Percentiles rank a stretch among this genome's conserved stretches.
Conservation (phyloP, 1,139 yeast species). For the Entelexis paramagnoliae region DNA sequence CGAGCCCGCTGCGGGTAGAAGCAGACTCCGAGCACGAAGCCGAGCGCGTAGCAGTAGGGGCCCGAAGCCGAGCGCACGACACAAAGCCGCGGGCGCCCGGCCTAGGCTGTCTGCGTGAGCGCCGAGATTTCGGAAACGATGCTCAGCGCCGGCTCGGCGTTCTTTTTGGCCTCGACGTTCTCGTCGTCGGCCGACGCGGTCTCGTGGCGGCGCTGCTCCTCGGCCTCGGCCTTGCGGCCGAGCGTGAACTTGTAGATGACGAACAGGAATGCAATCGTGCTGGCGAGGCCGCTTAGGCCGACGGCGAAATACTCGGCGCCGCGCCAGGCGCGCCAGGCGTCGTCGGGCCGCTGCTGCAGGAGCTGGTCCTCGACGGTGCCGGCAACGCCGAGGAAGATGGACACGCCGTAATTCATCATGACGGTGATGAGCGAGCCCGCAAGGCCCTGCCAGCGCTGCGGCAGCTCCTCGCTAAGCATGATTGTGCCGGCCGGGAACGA, state of each 20-base stretch:
- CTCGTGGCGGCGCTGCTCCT: not conserved
- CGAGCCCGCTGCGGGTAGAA: too few relatives aligned
- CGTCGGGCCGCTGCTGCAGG: constrained; percentile 25
- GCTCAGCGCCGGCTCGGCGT: too few relatives aligned
- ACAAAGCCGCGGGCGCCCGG: too few relatives aligned
- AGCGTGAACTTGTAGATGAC: not conserved
- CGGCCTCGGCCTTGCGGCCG: not conserved
- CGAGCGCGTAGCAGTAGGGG: too few relatives aligned
- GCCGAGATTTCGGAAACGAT: too few relatives aligned
- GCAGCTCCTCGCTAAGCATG: constrained; percentile 43
- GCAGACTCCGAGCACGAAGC: too few relatives aligned
- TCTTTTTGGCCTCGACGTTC: too few relatives aligned
- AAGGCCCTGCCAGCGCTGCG: constrained; percentile 48
- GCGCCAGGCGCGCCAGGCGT: constrained; percentile 35
- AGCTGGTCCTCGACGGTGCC: constrained; percentile 40
- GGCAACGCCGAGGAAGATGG: constrained; percentile 55
- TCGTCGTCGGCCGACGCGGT: too few relatives aligned
- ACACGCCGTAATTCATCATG: constrained; percentile 51
- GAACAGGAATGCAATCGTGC: not conserved
- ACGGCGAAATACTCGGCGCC: constrained; percentile 42
- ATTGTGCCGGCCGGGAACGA: constrained; percentile 55
- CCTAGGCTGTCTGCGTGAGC: too few relatives aligned
- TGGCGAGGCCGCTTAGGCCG: constrained; percentile 42
- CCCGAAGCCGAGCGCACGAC: too few relatives aligned
- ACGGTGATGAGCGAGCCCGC: constrained; percentile 58